phyloP scores from a whole-genome alignment of 306 rosid genomes.

The Ochetophila trinervis region DNA sequence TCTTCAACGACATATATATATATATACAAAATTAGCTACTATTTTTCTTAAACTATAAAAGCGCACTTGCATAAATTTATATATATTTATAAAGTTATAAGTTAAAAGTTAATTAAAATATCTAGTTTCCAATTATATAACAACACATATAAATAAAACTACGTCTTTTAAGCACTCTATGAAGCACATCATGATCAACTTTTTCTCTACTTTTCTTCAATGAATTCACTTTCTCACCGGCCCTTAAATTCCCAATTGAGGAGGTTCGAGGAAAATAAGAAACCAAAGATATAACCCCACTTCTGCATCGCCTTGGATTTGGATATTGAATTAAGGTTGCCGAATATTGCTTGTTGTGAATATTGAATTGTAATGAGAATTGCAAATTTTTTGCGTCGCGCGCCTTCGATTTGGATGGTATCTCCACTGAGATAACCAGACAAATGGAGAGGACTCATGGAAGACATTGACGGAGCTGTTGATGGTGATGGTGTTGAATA shows the following conservation, averaged over 20 bases:
- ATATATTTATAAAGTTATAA: too few species aligned
- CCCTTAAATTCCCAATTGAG: not conserved
- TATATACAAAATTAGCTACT: too few species aligned
- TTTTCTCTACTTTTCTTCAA: not conserved
- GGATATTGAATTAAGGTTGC: constrained; percentile 5
- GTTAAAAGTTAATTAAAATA: too few species aligned
- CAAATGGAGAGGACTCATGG: constrained; percentile 25
- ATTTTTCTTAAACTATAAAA: too few species aligned
- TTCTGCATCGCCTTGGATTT: constrained; percentile 21
- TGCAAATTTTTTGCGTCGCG: constrained; percentile 19
- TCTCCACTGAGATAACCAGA: constrained; percentile 30
- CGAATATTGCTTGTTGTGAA: constrained; percentile 13
- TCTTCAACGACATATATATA: too few species aligned
- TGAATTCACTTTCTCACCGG: not conserved
- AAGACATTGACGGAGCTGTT: not conserved
- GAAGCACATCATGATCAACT: constrained; percentile 20
- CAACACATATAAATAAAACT: too few species aligned
- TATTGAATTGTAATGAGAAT: constrained; percentile 23
- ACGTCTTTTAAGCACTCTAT: constrained; percentile 23
- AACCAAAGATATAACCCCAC: constrained; percentile 23
- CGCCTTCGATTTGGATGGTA: constrained; percentile 26
- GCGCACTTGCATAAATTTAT: too few species aligned
- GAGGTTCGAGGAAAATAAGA: constrained; percentile 11
- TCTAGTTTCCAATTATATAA: too few species aligned
- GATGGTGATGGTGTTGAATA: constrained; percentile 11